phyloP scores from a whole-genome alignment of 345 rosid genomes.

The Populus nigra region DNA sequence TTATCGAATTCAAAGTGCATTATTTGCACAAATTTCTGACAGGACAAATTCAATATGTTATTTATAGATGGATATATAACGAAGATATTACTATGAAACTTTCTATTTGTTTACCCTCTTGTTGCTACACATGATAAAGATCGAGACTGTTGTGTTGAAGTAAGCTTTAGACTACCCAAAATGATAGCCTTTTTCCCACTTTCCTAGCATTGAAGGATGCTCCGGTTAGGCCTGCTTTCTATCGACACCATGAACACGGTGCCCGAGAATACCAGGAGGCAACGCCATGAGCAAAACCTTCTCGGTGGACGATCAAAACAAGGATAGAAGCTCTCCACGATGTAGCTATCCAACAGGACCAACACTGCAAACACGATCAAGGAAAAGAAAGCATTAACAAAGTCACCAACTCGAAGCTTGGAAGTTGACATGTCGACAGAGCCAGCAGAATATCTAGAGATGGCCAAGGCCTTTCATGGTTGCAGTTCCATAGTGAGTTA shows the following conservation, averaged over 20 bases:
- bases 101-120: too few species aligned
- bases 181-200: too few species aligned
- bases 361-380: slow-evolving; percentile 51
- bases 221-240: too few species aligned
- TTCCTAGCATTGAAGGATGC: too few species aligned
- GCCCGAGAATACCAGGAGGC: slow-evolving; percentile 60
- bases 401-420: slow-evolving; percentile 57
- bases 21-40: too few species aligned
- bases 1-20: too few species aligned
- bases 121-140: too few species aligned
- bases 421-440: slow-evolving; percentile 45
- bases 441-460: slow-evolving; percentile 22
- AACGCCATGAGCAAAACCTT: slow-evolving; percentile 56
- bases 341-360: slow-evolving; percentile 57
- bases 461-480: slow-evolving; percentile 58
- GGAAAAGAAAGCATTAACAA: slow-evolving; percentile 56
- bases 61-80: too few species aligned
- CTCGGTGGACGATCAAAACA: slow-evolving; percentile 38
- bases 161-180: too few species aligned
- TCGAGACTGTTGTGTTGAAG: too few species aligned
- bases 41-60: too few species aligned
- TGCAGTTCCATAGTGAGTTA: slow-evolving; percentile 55
- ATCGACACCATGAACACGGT: slow-evolving; percentile 42
- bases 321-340: slow-evolving; percentile 65
- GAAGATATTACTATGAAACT: too few species aligned